Evolutionary conservation across 805 yeast species (phyloP).

Genomic region (Pichia occidentalis): DNA sequence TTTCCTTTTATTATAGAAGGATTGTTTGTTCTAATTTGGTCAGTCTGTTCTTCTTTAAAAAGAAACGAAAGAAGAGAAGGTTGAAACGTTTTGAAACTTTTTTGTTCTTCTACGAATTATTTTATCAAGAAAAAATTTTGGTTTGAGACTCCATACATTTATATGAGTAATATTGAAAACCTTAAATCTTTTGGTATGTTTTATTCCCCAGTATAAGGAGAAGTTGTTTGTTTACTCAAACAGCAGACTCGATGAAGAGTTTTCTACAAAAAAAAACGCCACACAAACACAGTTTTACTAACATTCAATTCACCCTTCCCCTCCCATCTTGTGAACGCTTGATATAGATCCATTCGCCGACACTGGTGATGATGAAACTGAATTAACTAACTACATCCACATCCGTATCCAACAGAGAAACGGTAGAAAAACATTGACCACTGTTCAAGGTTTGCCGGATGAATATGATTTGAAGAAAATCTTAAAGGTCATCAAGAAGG

Average conservation of each 20-base stretch:
- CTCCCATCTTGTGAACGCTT: neutral
- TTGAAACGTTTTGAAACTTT: neutral
- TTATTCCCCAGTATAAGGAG: too few species aligned
- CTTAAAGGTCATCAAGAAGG: slow-evolving; percentile 89
- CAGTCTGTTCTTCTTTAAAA: too few species aligned
- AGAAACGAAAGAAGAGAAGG: neutral
- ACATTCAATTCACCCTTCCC: neutral
- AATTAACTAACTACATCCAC: slow-evolving; percentile 92
- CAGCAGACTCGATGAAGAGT: too few species aligned
- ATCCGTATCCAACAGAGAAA: slow-evolving; percentile 99
- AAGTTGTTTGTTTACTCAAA: too few species aligned
- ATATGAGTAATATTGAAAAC: slow-evolving; percentile 89
- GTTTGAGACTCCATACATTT: slow-evolving; percentile 19
- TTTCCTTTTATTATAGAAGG: too few species aligned
- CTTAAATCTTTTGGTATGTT: slow-evolving; percentile 64
- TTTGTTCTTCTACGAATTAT: slow-evolving; percentile 1
- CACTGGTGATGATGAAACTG: slow-evolving; percentile 98
- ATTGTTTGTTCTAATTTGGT: too few species aligned
- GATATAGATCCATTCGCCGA: slow-evolving; percentile 92
- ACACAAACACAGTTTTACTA: slow-evolving; percentile 5
- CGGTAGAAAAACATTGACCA: slow-evolving; percentile 97
- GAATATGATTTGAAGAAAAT: slow-evolving; percentile 95
- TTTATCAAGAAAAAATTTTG: neutral
- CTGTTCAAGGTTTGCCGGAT: slow-evolving; percentile 94
- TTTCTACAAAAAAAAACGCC: too few species aligned